These are phyloP conservation scores for Corinectria fuckeliana DNA, from an alignment of 2,329 filamentous ascomycete genomes.

Conservation along the genomic window DNA sequence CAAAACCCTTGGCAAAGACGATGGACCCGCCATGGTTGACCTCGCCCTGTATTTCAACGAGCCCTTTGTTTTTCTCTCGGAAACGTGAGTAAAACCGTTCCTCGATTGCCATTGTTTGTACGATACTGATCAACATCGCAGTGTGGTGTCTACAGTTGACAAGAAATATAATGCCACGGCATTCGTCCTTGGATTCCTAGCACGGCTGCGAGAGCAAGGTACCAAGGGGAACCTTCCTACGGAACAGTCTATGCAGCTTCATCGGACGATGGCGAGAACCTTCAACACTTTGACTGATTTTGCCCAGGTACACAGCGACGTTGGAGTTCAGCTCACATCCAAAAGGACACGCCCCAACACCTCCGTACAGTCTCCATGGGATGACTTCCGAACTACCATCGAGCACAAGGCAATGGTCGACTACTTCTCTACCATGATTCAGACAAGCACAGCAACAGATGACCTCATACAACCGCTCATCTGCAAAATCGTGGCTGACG, in stretches of 20 bases:
- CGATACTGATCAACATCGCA: slow-evolving; percentile 5
- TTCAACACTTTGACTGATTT: slow-evolving; percentile 17
- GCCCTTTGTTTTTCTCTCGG: slow-evolving; percentile 5
- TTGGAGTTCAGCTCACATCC: background rate
- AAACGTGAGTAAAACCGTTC: slow-evolving; percentile 5
- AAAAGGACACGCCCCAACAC: background rate
- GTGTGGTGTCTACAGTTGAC: slow-evolving; percentile 13
- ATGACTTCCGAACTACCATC: background rate
- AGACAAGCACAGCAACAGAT: slow-evolving; percentile 20
- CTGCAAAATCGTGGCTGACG: slow-evolving; percentile 24
- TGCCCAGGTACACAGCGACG: background rate
- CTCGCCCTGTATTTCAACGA: slow-evolving; percentile 24
- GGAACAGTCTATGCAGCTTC: background rate
- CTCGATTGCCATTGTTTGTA: background rate
- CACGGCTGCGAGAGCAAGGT: background rate
- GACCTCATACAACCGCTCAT: slow-evolving; percentile 29
- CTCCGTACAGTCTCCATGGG: background rate
- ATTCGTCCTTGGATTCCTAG: slow-evolving; percentile 20
- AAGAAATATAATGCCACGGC: background rate
- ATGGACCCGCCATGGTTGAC: slow-evolving; percentile 24
- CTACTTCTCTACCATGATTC: slow-evolving; percentile 16
- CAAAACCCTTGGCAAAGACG: background rate
- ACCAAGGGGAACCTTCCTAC: background rate
- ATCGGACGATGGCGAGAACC: slow-evolving; percentile 2
- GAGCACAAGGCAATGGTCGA: slow-evolving; percentile 1